A percentile compares a stretch with the other conserved stretches of the same genome.
Conservation (phyloP, 2,329 filamentous ascomycete genomes). For the Lasiodiplodia sp. region DNA sequence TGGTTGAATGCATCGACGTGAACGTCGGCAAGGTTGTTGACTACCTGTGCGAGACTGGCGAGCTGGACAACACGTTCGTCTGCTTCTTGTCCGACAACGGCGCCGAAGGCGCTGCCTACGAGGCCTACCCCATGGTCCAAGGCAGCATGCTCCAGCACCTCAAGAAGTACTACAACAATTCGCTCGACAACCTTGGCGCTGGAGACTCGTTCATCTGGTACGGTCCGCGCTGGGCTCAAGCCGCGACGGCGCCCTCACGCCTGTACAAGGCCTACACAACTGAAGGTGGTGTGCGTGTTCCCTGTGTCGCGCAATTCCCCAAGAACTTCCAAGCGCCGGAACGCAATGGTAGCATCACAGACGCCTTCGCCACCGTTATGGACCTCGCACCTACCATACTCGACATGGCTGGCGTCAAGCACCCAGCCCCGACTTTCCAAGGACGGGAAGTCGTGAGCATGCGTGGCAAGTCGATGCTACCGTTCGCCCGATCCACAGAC, state of each 20-base stretch:
- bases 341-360: conserved; percentile 50
- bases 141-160: conserved; percentile 62
- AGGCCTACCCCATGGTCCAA: conserved; percentile 65
- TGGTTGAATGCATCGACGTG: conserved; percentile 68
- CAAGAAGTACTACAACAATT: conserved; percentile 65
- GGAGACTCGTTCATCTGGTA: conserved; percentile 68
- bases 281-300: conserved; percentile 61
- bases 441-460: conserved; percentile 60
- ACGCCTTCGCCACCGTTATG: conserved; percentile 59
- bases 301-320: conserved; percentile 55
- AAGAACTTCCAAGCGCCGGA: conserved; percentile 29
- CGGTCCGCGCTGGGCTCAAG: conserved; percentile 64
- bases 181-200: conserved; percentile 65
- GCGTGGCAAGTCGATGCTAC: conserved; percentile 58
- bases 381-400: conserved; percentile 53
- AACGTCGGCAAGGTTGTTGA: conserved; percentile 67
- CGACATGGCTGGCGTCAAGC: conserved; percentile 57
- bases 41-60: conserved; percentile 62
- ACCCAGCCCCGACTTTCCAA: conserved; percentile 62
- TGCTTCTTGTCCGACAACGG: conserved; percentile 71
- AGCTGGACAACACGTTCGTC: conserved; percentile 70
- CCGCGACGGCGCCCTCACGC: conserved; percentile 59
- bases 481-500: conserved; percentile 47
- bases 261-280: conserved; percentile 57
- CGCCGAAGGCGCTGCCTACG: conserved; percentile 65